Base-by-base conservation (phyloP, 768 basidiomycete genomes). In the Boletus sp. region DNA sequence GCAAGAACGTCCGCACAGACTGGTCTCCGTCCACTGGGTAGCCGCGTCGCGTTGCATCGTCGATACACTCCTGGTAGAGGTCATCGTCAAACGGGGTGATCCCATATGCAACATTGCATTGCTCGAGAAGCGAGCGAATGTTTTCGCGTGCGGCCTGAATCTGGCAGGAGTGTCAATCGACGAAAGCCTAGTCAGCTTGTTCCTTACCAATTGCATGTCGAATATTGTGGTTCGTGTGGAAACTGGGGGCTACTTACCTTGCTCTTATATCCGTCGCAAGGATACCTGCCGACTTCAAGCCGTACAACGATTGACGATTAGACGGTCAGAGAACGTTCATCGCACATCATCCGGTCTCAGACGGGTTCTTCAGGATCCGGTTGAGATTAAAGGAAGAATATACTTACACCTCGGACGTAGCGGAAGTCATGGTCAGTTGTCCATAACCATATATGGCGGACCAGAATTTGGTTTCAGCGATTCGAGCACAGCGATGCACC, bases 1-100 rank as follows among this genome's bases (percentile, higher is more conserved):
- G 66, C 37, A 77, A 64, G 47, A 66, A 75, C 4, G 71, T 72
- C n/a, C 47, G 55, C 18, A 73, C 52, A 24, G 65, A 67, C 4
- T 10, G 40, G 15, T 41, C 32, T 3, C 66, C 63, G 9, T 69
- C 62, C 41, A 72, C 37, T 1, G 67, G 62, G 36, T 71, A 74
- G 3, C 72, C 71, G 8, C 61, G 61, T 24, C 51, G 55, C 5
- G 11, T 52, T 1, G 70, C 67, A 10, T 67, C 67, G 12, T 60
- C 47, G 11, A 60, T 54, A 39, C 72, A 73, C 3, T 65, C 59
- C 2, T 61, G 53, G 42, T 64, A 68, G 14, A 67, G 35, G 2
- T 35, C 41, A 10, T 58, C 52, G 33, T 68, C 64, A 5, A 66
- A 54, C 0, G 64, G 57, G 1, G 48, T 47, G 36, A 57, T 20